Base-by-base conservation (phyloP, 2,329 filamentous ascomycete species). In the Hyphodiscus sp. region DNA sequence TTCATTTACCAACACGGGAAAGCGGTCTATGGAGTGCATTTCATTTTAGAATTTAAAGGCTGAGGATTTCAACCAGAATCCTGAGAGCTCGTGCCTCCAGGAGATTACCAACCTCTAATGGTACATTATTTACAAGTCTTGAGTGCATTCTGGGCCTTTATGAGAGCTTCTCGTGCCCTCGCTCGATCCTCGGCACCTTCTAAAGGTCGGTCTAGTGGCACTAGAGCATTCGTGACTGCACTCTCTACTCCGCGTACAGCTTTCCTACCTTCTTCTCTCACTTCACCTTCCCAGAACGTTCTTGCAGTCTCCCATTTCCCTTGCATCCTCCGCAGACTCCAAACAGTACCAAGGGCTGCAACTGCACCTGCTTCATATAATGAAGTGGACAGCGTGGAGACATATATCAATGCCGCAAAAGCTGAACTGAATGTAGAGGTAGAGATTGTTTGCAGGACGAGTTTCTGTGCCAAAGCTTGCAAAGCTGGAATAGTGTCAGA, bases 401-500 rank as follows among this genome's bases (percentile, higher is more conserved):
- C 61, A 62, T 85, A 85, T 1, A 80, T 72, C 10, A 86, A 71
- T 0, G 70, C 77, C 0, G 77, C 78, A 0, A 86, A 72, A 0
- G 76, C 75, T 0, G 65, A 73, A 0, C 80, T 79, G 2, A 87
- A 71, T 4, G 82, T 81, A 0, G 88, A 87, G 0, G 89, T 89
- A 50, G 83, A 86, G 0, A 68, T 42, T 0, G 88, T 87, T 64
- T 91, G 84, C 4, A 95, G 67, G 4, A 96, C 83, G 1, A 91
- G 79, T 53, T 78, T 81, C 69, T 91, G 87, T 1, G 86, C 86
- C 0, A 89, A 73, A 1, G 86, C 82, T 64, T 90, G 87, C 2
- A 91, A 73, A 1, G 83, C 81, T 1, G 86, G 85, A 1, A 91
- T 77, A 0, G 85, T 88, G 55, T 81, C 77, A n/a, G 76, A 71